phyloP scores from a whole-genome alignment of 2,329 filamentous ascomycete species.

The Phoma sp. region DNA sequence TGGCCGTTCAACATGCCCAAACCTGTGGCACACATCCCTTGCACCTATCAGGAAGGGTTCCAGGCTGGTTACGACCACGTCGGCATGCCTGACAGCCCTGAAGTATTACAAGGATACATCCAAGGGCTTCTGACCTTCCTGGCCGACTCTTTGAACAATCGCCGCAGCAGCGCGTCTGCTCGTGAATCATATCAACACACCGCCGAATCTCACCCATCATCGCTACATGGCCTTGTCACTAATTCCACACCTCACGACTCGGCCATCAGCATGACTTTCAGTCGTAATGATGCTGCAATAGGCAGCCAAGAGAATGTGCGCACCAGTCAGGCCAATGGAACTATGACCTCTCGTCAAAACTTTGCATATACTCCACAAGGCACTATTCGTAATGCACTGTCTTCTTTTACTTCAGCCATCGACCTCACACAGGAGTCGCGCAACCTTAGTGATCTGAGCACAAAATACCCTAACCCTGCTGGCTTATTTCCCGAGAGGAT shows the following conservation, averaged over 20 bases:
- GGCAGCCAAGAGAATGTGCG: conserved; percentile 39
- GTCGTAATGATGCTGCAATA: conserved; percentile 16
- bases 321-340: conserved; percentile 18
- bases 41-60: conserved; percentile 50
- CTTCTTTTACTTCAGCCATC: conserved; percentile 21
- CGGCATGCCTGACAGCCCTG: conserved; percentile 40
- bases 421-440: conserved; percentile 24
- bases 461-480: conserved; percentile 22
- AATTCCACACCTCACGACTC: conserved; percentile 39
- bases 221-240: conserved; percentile 37
- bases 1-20: conserved; percentile 33
- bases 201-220: conserved; percentile 28
- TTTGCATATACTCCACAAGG: conserved; percentile 24
- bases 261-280: conserved; percentile 37
- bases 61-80: conserved; percentile 47
- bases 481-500: conserved; percentile 23
- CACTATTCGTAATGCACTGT: conserved; percentile 16
- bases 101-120: conserved; percentile 45
- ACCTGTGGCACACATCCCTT: conserved; percentile 31
- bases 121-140: conserved; percentile 43
- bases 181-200: conserved; percentile 18
- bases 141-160: conserved; percentile 35
- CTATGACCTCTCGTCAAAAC: conserved; percentile 20
- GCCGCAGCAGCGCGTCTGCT: conserved; percentile 17
- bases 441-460: conserved; percentile 20